phyloP scores from a whole-genome alignment of 1,284 basidiomycete genomes.

The Moesziomyces antarcticus region DNA sequence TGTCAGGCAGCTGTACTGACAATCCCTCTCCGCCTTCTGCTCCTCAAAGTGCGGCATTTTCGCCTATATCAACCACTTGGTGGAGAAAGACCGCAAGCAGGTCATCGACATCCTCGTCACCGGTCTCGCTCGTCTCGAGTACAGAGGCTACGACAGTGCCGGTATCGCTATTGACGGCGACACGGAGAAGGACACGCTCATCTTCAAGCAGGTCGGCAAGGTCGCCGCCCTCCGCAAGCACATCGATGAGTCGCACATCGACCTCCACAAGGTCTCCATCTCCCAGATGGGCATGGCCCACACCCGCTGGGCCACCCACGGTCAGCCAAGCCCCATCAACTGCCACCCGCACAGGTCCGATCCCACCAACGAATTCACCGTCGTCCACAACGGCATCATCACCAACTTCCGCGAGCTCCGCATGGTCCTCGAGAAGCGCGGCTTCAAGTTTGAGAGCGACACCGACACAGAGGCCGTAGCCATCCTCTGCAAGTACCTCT shows the following conservation, averaged over 20 bases:
- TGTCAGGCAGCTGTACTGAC: neutral
- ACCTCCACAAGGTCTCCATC: constrained; percentile 84
- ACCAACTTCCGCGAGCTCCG: constrained; percentile 92
- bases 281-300: constrained; percentile 97
- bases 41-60: constrained; percentile 65
- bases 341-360: constrained; percentile 97
- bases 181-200: constrained; percentile 78
- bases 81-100: constrained; percentile 81
- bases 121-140: constrained; percentile 94
- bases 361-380: constrained; percentile 81
- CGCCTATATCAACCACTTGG: constrained; percentile 67
- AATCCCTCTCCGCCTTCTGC: neutral
- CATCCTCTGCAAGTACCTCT: constrained; percentile 95
- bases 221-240: constrained; percentile 92
- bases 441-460: constrained; percentile 93
- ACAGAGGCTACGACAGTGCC: constrained; percentile 97
- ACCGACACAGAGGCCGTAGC: constrained; percentile 99
- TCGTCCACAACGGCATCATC: constrained; percentile 99
- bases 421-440: constrained; percentile 93
- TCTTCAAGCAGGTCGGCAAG: constrained; percentile 99
- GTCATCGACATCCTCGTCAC: constrained; percentile 91
- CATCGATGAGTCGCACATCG: constrained; percentile 80
- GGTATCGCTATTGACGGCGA: constrained; percentile 93
- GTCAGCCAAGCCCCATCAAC: constrained; percentile 81
- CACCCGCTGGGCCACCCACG: constrained; percentile 99